Evolutionary conservation across 305 asterid species (phyloP), one percentile per base, ranked within the genome.

Genomic region (Fraxinus angustifolia): DNA sequence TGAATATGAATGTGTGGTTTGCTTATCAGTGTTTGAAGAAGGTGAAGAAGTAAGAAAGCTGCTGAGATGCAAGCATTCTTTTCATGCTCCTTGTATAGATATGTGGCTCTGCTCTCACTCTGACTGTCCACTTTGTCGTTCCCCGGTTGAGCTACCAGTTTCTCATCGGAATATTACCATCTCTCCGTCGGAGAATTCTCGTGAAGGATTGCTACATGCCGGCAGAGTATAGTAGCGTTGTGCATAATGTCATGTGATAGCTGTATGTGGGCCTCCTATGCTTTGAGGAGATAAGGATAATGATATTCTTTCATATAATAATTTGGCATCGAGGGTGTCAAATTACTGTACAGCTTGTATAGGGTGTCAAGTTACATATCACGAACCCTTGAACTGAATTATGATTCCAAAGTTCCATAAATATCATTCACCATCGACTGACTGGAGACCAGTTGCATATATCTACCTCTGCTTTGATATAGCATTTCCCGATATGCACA

Each of bases 81-180:
- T 93, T 77, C 99, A 91, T 81, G 94, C 95, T 76, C 78, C 93
- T 12, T 95, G 97, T 80, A 91, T 95, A 31, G 97, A 95, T 78
- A 91, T 89, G 97, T 93, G 99, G 99, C 91, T 95, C 21, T 83
- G 87, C 78, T 91, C 96, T 75, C 95, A 90, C 75, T 60, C 82
- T 70, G 94, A 91, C 36, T 95, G 98, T 79, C 99, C 98, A 2
- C 90, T 95, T 17, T 92, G 98, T 67, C 94, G 99, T 71, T 87
- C 94, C 12, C 89, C 88, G 1, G 93, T 92, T 81, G 90, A 80
- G 48, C 83, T 81, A 28, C 80, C 77, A 0, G 75, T 34, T 56
- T 42, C 81, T n/a, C 74, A 80, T 68, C 81, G 53, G 17, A 28
- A 5, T 30, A n/a, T 72, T n/a, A 6, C 48, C 28, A 40, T 4